Evolutionary conservation across 306 rosid genomes (phyloP).

Genomic region (Pyrus communis): DNA sequence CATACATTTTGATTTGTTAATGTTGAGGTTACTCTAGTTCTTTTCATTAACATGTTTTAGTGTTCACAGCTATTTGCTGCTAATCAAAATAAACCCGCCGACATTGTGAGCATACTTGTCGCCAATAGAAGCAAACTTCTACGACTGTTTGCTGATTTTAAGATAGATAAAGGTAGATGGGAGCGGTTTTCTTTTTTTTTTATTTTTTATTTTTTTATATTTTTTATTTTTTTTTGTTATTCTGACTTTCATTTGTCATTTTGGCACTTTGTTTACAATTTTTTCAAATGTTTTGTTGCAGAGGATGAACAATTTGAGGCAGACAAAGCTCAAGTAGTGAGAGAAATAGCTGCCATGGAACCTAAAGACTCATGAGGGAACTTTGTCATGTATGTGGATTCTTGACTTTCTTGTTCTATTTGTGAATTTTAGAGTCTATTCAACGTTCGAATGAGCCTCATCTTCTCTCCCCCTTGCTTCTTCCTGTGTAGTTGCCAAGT

Average conservation of each 20-base stretch:
- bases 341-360: conserved; percentile 80
- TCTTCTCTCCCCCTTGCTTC: neutral
- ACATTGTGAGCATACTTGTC: conserved; percentile 66
- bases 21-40: neutral
- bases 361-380: conserved; percentile 36
- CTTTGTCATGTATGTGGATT: conserved; percentile 1
- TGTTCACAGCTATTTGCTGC: conserved; percentile 82
- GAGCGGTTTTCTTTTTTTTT: neutral
- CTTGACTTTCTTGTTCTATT: conserved; percentile 15
- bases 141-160: conserved; percentile 86
- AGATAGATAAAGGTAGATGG: conserved; percentile 71
- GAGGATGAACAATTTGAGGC: conserved; percentile 97
- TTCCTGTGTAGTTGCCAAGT: conserved; percentile 11
- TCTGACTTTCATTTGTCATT: neutral
- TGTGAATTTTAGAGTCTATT: conserved; percentile 29
- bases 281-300: conserved; percentile 24
- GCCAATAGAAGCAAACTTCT: conserved; percentile 87
- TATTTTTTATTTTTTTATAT: too few relatives aligned
- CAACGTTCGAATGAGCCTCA: neutral
- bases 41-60: conserved; percentile 20
- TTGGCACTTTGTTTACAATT: conserved; percentile 12
- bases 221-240: neutral
- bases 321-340: conserved; percentile 92
- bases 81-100: conserved; percentile 84
- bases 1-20: conserved; percentile 3